Evolutionary conservation across 257 asterid genomes (phyloP), one percentile per base, ranked within the genome.

Genomic region (Anisodus acutangulus): DNA sequence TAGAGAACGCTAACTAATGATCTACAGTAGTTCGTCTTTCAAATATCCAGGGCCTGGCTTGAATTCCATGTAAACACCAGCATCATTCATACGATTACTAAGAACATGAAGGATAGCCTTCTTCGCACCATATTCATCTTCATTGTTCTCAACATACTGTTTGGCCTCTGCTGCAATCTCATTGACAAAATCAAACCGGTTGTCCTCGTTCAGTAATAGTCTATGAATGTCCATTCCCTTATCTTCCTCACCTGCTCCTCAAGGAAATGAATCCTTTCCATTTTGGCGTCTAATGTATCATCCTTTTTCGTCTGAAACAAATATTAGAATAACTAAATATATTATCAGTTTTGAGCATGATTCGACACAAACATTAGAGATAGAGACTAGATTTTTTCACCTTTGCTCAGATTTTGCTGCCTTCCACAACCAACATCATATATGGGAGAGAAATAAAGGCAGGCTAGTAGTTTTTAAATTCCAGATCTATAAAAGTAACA

Each of bases 161-260:
- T 89, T 94, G n/a, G 98, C 98, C 91, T 96, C 98, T 68, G 95
- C 98, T 6, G 99, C 99, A 11, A 96, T 91, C 84, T 92, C 93
- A 76, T 96, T 96, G 85, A 96, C 99, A 57, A 94, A 96, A 60
- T 88, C 92, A 39, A 89, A 96, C 41, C 95, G 89, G 89, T 96
- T 96, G 67, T 96, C 98, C 89, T 94, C 98, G 0, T 97, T 93
- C 71, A 96, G 82, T 41, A 94, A 59, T 69, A 94, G 91, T 89
- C 95, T 92, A 85, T 93, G 94, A 4, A 93, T 94, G 90, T 96
- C 99, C 94, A 89, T 89, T 13, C 97, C 84, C 93, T 90, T 87
- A 95, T 91, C 89, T 84, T 90, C 90, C 99, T 92, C 87, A 93
- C 94, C 83, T 90, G 95, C 85, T 95, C 99, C 91, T 95, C 99